These are phyloP conservation scores for Solanum medicagineum DNA, from an alignment of 257 asterid species.

Conservation along the genomic window DNA sequence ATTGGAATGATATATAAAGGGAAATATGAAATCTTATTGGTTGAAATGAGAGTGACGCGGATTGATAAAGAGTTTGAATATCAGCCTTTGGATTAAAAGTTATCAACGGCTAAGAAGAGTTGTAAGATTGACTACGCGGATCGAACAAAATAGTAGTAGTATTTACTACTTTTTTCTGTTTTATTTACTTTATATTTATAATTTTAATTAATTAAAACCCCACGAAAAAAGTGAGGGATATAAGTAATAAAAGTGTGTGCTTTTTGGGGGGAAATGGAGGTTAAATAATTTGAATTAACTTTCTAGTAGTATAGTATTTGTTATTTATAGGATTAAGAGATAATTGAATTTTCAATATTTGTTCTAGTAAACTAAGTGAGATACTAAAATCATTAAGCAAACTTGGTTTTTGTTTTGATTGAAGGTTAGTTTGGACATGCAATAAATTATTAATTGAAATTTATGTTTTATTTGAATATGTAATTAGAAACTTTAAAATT, in stretches of 20 bases:
- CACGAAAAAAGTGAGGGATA: neutral
- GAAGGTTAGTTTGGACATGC: too few species aligned
- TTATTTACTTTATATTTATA: neutral
- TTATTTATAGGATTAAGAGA: too few species aligned
- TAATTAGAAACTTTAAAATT: too few species aligned
- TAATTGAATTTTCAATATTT: too few species aligned
- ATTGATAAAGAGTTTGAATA: constrained; percentile 11
- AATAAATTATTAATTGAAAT: too few species aligned
- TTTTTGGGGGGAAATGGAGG: neutral
- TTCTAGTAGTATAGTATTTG: too few species aligned
- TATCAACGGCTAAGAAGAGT: constrained; percentile 11
- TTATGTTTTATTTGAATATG: too few species aligned
- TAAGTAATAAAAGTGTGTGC: neutral
- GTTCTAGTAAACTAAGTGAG: neutral
- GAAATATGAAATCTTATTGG: constrained; percentile 20
- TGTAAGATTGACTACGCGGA: neutral
- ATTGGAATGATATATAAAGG: constrained; percentile 5
- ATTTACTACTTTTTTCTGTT: neutral
- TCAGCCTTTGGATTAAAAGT: constrained; percentile 16
- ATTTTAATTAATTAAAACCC: too few species aligned
- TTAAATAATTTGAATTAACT: neutral
- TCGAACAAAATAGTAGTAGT: neutral
- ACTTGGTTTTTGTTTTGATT: neutral
- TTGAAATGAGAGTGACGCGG: constrained; percentile 14
- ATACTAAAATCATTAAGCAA: too few species aligned